Evolutionary conservation across 2,329 filamentous ascomycete species (phyloP).

Genomic region (Westerdykella sp.): DNA sequence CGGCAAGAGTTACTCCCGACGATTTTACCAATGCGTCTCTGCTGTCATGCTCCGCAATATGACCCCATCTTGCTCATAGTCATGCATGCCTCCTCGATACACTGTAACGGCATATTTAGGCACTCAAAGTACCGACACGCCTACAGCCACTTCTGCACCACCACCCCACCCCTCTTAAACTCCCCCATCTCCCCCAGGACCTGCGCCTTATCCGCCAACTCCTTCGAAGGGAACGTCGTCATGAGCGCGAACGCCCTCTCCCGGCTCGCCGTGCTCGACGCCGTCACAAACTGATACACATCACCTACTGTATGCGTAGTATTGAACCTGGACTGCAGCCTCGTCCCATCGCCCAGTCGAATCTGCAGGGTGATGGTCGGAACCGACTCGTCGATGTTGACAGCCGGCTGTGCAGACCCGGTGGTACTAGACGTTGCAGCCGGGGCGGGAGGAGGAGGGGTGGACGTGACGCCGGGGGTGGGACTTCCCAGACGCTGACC

Average conservation of each 20-base stretch:
- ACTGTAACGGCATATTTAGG: too few relatives aligned
- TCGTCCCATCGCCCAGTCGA: slow-evolving; percentile 69
- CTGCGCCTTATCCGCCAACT: slow-evolving; percentile 60
- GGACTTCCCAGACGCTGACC: slow-evolving; percentile 72
- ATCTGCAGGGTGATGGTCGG: slow-evolving; percentile 68
- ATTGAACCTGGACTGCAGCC: slow-evolving; percentile 76
- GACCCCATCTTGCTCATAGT: too few relatives aligned
- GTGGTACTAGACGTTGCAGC: slow-evolving; percentile 27
- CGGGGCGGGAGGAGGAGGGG: slow-evolving; percentile 27
- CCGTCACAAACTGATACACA: slow-evolving; percentile 67
- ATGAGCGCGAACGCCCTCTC: slow-evolving; percentile 65
- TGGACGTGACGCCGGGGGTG: slow-evolving; percentile 54
- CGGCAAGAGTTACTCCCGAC: not conserved
- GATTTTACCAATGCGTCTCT: not conserved
- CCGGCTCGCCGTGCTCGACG: slow-evolving; percentile 54
- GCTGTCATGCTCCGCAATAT: too few relatives aligned
- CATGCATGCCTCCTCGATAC: too few relatives aligned
- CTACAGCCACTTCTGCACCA: slow-evolving; percentile 51
- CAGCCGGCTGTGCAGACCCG: slow-evolving; percentile 38
- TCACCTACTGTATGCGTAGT: slow-evolving; percentile 70
- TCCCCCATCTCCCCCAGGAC: slow-evolving; percentile 44
- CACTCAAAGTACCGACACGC: not conserved
- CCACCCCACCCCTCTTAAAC: slow-evolving; percentile 49
- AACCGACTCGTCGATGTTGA: slow-evolving; percentile 56
- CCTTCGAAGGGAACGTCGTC: slow-evolving; percentile 78